Evolutionary conservation across 1,284 basidiomycete genomes (phyloP).

Genomic region (Malassezia globosa): DNA sequence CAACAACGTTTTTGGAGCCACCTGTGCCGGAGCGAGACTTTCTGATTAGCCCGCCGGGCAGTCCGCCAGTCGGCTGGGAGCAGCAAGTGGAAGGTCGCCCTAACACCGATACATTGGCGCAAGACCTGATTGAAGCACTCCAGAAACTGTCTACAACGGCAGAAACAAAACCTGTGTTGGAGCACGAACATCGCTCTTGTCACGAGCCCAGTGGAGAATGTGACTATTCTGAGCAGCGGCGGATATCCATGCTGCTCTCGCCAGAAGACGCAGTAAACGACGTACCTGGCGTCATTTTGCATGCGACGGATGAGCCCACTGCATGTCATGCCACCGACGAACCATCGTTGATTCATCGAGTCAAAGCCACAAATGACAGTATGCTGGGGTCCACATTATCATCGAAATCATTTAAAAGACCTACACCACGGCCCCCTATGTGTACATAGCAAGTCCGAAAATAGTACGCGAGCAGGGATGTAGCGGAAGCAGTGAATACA

Average conservation of each 20-base stretch:
- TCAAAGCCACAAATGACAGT: conserved; percentile 7
- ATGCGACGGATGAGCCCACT: background rate
- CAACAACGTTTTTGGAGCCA: conserved; percentile 3
- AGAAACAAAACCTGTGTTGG: background rate
- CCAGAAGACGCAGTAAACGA: background rate
- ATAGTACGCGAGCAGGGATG: too few relatives aligned
- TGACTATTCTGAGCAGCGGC: too few relatives aligned
- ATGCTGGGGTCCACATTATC: too few relatives aligned
- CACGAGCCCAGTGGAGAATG: too few relatives aligned
- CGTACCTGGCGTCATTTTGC: conserved; percentile 1
- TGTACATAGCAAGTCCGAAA: too few relatives aligned
- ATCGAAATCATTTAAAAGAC: too few relatives aligned
- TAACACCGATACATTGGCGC: conserved; percentile 71
- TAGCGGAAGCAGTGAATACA: too few relatives aligned
- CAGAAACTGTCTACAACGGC: conserved; percentile 19
- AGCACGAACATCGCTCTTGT: background rate
- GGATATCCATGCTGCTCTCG: background rate
- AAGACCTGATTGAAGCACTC: conserved; percentile 61
- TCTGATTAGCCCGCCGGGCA: conserved; percentile 94
- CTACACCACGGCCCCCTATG: conserved; percentile 8
- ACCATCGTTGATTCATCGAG: background rate
- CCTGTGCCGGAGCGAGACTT: conserved; percentile 54
- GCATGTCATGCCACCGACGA: too few relatives aligned
- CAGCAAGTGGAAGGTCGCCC: conserved; percentile 82
- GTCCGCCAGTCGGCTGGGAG: conserved; percentile 93